A percentile compares a stretch with the other conserved stretches of the same genome.
Conservation (phyloP, 2,329 filamentous ascomycete genomes). For the Diaporthe amygdali region DNA sequence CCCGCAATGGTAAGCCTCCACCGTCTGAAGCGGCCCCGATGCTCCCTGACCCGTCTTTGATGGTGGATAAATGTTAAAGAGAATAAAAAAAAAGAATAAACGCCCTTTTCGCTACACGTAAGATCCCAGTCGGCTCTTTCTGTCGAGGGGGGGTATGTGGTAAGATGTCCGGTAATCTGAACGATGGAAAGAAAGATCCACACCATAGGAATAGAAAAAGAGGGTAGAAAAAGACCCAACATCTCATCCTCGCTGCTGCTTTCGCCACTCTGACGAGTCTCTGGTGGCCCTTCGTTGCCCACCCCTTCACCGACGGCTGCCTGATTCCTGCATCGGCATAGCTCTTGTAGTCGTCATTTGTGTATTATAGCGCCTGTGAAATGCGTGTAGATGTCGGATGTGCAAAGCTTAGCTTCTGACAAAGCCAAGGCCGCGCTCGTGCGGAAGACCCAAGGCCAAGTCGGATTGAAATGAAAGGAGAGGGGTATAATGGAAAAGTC, state of each 20-base stretch:
- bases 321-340: neutral
- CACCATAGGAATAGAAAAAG: neutral
- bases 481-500: neutral
- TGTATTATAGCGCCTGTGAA: slow-evolving; percentile 11
- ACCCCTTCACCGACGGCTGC: neutral
- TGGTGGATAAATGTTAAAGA: neutral
- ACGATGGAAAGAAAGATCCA: neutral
- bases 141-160: neutral
- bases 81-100: neutral
- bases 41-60: slow-evolving; percentile 16
- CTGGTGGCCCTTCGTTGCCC: neutral
- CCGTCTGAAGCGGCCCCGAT: neutral
- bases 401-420: neutral
- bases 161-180: neutral
- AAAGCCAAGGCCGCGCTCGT: neutral
- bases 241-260: neutral
- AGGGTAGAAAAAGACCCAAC: neutral
- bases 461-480: neutral
- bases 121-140: neutral
- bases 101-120: slow-evolving; percentile 11
- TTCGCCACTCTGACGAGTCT: neutral
- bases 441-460: neutral
- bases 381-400: slow-evolving; percentile 9
- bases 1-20: neutral
- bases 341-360: neutral